Base-by-base conservation (phyloP, 768 basidiomycete genomes). In the Daedalea quercina region DNA sequence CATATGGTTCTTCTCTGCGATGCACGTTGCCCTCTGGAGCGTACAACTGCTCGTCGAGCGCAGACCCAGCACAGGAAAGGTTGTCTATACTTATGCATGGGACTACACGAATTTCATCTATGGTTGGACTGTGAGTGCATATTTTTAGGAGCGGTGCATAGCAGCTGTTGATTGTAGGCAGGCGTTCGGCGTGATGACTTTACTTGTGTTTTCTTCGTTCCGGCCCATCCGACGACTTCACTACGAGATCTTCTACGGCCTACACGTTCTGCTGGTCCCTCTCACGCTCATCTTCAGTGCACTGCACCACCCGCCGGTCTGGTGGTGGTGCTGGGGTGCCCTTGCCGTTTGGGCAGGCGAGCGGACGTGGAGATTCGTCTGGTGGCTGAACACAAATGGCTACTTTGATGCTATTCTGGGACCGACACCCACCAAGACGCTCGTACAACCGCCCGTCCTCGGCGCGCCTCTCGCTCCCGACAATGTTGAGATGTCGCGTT, bases 21-120 rank as follows among this genome's bases (percentile, higher is more conserved):
- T 80, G 2, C 88, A 91, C 64, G 80, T 84, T 28, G 71, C 67
- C 2, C 67, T 84, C 1, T 91, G 88, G 89, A 81, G 79, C 52
- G 74, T 85, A 6, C 84, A 90, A 62, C 70, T 90, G 41, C 64
- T 67, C 37, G 69, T 64, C 13, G 85, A 90, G 54, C 69, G 65
- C 54, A 70, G 78, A 22, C 58, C 61, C 13, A 69, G 57, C 35
- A 76, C 73, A 9, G 73, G 70, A 53, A 73, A 68, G 49, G 49
- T 68, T 15, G 78, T 73, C 22, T 77, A 74, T 63, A 55, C 70
- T 41, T 76, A 79, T 54, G 78, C 82, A 19, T 85, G 77, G 74
- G 66, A 70, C 22, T 86, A 83, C 56, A 68, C 69, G 35, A 77
- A 79, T 35, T 89, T 90, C 60, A 68, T 81, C 35, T 85, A 69